Conservation (phyloP, 2,329 filamentous ascomycete species). For the Calonectria montana region DNA sequence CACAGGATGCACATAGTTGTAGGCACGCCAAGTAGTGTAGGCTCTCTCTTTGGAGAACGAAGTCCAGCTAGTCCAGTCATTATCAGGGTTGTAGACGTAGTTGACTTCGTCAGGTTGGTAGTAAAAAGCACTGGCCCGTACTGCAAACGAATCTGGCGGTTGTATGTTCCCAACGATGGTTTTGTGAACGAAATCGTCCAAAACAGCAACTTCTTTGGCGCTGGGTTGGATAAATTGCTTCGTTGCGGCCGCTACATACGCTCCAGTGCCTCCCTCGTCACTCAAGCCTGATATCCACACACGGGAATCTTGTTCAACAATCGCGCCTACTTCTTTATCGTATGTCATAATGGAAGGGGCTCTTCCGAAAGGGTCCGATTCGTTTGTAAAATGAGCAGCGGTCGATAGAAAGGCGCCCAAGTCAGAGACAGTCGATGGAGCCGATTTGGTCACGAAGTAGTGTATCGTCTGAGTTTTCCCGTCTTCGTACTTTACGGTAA, state of each 20-base stretch:
- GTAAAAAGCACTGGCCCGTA: constrained; percentile 68
- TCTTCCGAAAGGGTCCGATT: constrained; percentile 64
- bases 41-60: constrained; percentile 62
- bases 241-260: constrained; percentile 65
- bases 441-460: constrained; percentile 65
- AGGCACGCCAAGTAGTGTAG: constrained; percentile 61
- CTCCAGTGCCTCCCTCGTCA: constrained; percentile 68
- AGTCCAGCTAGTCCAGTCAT: constrained; percentile 56
- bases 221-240: constrained; percentile 65
- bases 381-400: constrained; percentile 62
- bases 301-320: constrained; percentile 59
- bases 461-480: constrained; percentile 64
- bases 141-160: constrained; percentile 54
- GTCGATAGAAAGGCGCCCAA: constrained; percentile 66
- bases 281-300: constrained; percentile 71
- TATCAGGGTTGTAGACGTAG: constrained; percentile 56
- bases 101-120: constrained; percentile 55
- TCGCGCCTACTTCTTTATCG: constrained; percentile 58
- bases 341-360: constrained; percentile 68
- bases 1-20: constrained; percentile 69
- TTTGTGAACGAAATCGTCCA: constrained; percentile 65
- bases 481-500: constrained; percentile 61
- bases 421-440: constrained; percentile 55
- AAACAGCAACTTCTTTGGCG: constrained; percentile 59
- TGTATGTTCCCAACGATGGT: constrained; percentile 64